Evolutionary conservation across 2,329 filamentous ascomycete species (phyloP), one percentile per base, ranked within the genome.

Genomic region (Penicillium hordei): DNA sequence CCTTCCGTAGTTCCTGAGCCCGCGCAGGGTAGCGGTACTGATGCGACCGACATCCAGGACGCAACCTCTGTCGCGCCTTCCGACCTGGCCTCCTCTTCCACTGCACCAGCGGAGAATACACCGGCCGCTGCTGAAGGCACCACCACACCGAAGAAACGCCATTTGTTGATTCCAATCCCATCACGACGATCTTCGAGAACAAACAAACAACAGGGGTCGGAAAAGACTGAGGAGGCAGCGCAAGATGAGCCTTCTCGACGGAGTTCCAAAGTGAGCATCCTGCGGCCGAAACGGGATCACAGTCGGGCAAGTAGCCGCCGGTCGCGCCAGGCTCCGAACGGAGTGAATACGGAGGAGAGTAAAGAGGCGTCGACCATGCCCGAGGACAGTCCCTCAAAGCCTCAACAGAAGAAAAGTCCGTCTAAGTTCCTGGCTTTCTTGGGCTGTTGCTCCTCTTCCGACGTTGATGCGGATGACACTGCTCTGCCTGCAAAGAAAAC

Each of bases 191-290:
- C 75, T 10, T 73, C 74, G 23, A 74, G 71, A 59, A 64, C 65
- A 27, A 75, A 75, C 49, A 72, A 72, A 53, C 68, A 72, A 53
- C 68, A 71, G 38, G 66, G 64, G 1, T 59, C 69, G n/a, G 70
- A 73, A n/a, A 69, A 66, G 48, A 64, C 69, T 12, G 70, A 70
- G 49, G 73, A 76, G 38, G 58, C 63, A 33, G 58, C 65, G 36
- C 65, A 70, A 29, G 70, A 75, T 59, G 72, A 71, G 45, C 68
- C 70, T 27, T 84, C 86, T 66, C 82, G 83, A 65, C 82, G 82
- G 58, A 81, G 82, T 64, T 89, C 88, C 48, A 88, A 85, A 74
- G 85, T 81, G 64, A 89, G 86, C 75, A 85, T 87, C 67, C 76
- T 85, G 55, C 86, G 82, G 61, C 80, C 83, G 64, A 82, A 83